Conservation (phyloP, 1,284 basidiomycete species). For the Microbotryum intermedium region DNA sequence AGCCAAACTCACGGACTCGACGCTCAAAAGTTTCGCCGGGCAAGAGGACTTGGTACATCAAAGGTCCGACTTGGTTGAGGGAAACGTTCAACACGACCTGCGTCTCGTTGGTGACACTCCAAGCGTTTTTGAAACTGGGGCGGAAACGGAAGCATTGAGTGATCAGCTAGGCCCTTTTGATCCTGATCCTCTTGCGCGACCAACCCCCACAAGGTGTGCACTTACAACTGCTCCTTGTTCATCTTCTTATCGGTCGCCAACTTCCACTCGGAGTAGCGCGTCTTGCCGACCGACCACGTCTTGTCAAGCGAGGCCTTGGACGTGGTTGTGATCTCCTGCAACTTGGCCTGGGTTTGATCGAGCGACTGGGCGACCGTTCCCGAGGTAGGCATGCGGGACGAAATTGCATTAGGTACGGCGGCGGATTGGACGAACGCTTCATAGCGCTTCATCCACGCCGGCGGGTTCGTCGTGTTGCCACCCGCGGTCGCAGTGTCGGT, state of each 20-base stretch:
- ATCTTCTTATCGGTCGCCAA: not conserved
- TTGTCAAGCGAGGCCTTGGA: not conserved
- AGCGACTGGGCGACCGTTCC: not conserved
- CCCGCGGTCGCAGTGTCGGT: too few relatives aligned
- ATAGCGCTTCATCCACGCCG: constrained; percentile 13
- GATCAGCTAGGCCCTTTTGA: not conserved
- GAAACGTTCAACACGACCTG: constrained; percentile 25
- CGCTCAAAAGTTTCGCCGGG: constrained; percentile 25
- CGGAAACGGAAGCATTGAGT: not conserved
- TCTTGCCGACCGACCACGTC: not conserved
- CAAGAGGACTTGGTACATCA: constrained; percentile 18
- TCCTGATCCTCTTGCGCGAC: not conserved
- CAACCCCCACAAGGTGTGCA: not conserved
- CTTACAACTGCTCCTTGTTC: not conserved
- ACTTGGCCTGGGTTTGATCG: constrained; percentile 2
- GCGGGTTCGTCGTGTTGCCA: not conserved
- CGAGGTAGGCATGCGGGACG: not conserved
- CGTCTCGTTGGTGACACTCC: constrained; percentile 21
- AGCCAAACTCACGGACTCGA: constrained; percentile 13
- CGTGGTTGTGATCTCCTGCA: not conserved
- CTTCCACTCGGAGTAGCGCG: not conserved
- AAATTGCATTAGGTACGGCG: not conserved
- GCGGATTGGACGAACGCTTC: constrained; percentile 1
- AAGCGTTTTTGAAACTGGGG: constrained; percentile 1
- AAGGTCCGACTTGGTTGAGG: constrained; percentile 24